phyloP scores from a whole-genome alignment of 2,329 filamentous ascomycete species.

The Aspergillus niger region DNA sequence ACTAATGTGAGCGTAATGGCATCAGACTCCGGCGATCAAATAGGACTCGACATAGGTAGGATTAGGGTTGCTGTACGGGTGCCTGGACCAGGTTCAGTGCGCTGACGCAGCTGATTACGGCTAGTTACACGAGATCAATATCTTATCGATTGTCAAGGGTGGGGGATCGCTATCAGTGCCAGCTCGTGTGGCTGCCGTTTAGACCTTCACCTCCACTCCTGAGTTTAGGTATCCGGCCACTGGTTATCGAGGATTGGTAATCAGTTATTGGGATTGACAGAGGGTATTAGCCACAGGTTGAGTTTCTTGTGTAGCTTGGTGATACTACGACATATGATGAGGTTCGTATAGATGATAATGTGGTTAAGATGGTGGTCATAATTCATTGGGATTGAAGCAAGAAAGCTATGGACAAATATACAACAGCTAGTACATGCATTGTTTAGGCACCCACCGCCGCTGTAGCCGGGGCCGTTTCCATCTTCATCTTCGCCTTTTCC shows the following conservation, averaged over 20 bases:
- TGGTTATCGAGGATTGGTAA: background rate
- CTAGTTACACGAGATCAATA: too few relatives aligned
- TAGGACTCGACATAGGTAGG: background rate
- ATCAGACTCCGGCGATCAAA: background rate
- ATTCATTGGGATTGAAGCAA: background rate
- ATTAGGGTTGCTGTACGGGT: background rate
- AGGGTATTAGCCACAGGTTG: too few relatives aligned
- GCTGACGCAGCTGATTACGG: background rate
- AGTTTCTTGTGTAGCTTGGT: too few relatives aligned
- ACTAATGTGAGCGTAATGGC: background rate
- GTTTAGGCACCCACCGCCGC: slow-evolving; percentile 21
- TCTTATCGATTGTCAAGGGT: slow-evolving; percentile 7
- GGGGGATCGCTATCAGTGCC: background rate
- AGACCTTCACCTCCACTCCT: background rate
- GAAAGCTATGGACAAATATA: background rate
- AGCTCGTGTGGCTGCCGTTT: background rate
- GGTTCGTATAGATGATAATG: background rate
- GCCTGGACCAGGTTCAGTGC: background rate
- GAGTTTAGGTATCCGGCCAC: background rate
- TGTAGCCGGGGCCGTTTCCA: slow-evolving; percentile 10
- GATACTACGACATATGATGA: background rate
- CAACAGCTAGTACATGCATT: background rate
- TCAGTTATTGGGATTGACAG: too few relatives aligned
- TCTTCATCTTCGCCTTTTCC: slow-evolving; percentile 13
- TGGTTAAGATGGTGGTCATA: background rate